phyloP scores from a whole-genome alignment of 2,329 filamentous ascomycete species.

The Lachnellula cervina region DNA sequence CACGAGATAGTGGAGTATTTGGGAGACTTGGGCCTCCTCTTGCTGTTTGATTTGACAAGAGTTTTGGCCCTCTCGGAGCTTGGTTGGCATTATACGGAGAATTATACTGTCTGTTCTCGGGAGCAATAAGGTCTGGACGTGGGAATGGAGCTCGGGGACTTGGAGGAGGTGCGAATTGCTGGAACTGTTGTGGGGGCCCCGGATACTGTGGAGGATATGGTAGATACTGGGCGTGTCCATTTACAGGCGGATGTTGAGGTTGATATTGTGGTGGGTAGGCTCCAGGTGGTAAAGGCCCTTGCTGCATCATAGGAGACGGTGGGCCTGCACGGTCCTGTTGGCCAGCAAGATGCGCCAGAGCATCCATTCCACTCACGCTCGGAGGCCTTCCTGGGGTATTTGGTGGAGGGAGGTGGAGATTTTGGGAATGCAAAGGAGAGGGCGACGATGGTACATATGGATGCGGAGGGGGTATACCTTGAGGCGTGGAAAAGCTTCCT shows the following conservation, averaged over 20 bases:
- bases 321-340: slow-evolving; percentile 30
- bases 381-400: slow-evolving; percentile 16
- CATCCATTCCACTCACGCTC: slow-evolving; percentile 25
- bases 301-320: slow-evolving; percentile 25
- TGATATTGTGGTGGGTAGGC: slow-evolving; percentile 17
- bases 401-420: slow-evolving; percentile 25
- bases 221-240: slow-evolving; percentile 21
- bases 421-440: slow-evolving; percentile 25
- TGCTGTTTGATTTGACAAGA: slow-evolving; percentile 3
- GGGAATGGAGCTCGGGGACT: slow-evolving; percentile 22
- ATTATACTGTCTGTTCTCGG: slow-evolving; percentile 29
- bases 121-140: slow-evolving; percentile 18
- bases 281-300: slow-evolving; percentile 14
- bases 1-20: slow-evolving; percentile 24
- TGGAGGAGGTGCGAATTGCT: slow-evolving; percentile 15
- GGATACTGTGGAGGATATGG: slow-evolving; percentile 17
- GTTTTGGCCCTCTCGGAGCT: slow-evolving; percentile 14
- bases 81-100: slow-evolving; percentile 31
- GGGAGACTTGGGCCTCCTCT: slow-evolving; percentile 19
- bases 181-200: slow-evolving; percentile 12
- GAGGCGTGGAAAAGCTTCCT: slow-evolving; percentile 25
- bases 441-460: slow-evolving; percentile 30
- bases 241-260: slow-evolving; percentile 17
- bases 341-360: slow-evolving; percentile 29
- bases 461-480: slow-evolving; percentile 25